These are phyloP conservation scores for Xerocomellus intermedius DNA, from an alignment of 768 basidiomycete species.

Conservation along the genomic window DNA sequence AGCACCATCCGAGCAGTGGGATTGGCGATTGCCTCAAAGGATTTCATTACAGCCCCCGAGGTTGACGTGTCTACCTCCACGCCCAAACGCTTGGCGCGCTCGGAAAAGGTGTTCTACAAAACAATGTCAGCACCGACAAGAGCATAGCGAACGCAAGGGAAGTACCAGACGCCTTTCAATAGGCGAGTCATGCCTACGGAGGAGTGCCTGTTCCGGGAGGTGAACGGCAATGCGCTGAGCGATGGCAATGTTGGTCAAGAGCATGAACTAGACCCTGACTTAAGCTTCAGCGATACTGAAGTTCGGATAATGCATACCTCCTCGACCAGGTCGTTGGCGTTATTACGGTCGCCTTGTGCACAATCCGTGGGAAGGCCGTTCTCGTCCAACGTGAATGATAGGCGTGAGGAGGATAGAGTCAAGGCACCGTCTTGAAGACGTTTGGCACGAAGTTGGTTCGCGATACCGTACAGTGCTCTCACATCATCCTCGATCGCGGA, in stretches of 20 bases:
- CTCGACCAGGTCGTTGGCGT: conserved; percentile 82
- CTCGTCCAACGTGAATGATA: conserved; percentile 80
- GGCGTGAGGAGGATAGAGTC: conserved; percentile 60
- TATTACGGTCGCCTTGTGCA: conserved; percentile 54
- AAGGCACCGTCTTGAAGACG: conserved; percentile 84
- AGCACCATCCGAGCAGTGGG: conserved; percentile 75
- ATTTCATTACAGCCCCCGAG: conserved; percentile 79
- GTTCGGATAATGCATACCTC: conserved; percentile 55
- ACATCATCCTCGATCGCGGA: conserved; percentile 75
- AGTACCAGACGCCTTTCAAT: conserved; percentile 84
- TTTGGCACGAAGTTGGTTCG: conserved; percentile 65
- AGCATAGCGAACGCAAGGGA: background rate
- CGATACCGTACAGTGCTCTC: conserved; percentile 61
- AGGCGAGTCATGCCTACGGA: conserved; percentile 92
- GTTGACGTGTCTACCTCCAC: conserved; percentile 78
- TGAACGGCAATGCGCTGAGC: conserved; percentile 93
- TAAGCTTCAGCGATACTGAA: conserved; percentile 1
- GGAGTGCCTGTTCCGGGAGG: conserved; percentile 94
- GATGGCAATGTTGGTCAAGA: conserved; percentile 84
- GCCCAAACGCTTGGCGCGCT: conserved; percentile 82
- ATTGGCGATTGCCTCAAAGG: conserved; percentile 72
- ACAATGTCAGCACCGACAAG: conserved; percentile 8
- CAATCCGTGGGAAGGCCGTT: conserved; percentile 81
- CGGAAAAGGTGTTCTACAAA: conserved; percentile 65
- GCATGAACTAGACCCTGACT: conserved; percentile 70